phyloP scores from a whole-genome alignment of 805 yeast species.

The Saccharomycopsis sp. region DNA sequence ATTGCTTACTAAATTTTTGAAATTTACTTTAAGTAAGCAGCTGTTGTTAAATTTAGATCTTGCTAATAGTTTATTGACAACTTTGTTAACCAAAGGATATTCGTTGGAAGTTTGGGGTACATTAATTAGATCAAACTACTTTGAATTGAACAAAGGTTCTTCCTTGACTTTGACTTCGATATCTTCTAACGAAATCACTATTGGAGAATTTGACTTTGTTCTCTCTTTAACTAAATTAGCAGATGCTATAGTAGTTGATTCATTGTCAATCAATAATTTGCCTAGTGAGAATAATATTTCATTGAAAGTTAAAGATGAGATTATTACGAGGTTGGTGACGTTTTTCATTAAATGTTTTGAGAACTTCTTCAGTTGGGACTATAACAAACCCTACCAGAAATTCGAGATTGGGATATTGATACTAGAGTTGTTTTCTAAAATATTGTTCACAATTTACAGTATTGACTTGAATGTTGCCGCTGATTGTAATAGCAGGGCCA shows the following conservation, averaged over 20 bases:
- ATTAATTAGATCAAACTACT: slow-evolving; percentile 56
- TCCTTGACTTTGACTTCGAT: slow-evolving; percentile 45
- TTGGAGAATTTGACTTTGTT: slow-evolving; percentile 61
- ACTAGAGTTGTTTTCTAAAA: slow-evolving; percentile 46
- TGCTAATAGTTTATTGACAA: slow-evolving; percentile 8
- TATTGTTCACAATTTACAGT: slow-evolving; percentile 49
- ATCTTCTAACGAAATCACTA: slow-evolving; percentile 66
- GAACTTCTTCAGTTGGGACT: slow-evolving; percentile 66
- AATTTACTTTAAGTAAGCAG: slow-evolving; percentile 3
- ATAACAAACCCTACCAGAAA: slow-evolving; percentile 47
- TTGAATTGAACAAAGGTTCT: slow-evolving; percentile 33
- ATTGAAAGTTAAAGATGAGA: slow-evolving; percentile 40
- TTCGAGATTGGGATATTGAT: slow-evolving; percentile 52
- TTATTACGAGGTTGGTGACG: slow-evolving; percentile 45
- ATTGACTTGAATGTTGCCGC: slow-evolving; percentile 32
- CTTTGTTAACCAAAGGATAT: slow-evolving; percentile 41
- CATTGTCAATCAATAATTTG: slow-evolving; percentile 27
- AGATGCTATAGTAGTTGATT: slow-evolving; percentile 43
- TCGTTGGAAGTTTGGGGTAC: slow-evolving; percentile 77
- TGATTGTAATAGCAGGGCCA: too few relatives aligned
- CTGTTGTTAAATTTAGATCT: slow-evolving; percentile 11
- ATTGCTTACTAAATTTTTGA: slow-evolving; percentile 14
- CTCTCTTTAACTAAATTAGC: slow-evolving; percentile 50
- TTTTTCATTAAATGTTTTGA: slow-evolving; percentile 69
- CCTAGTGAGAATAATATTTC: slow-evolving; percentile 26